phyloP scores from a whole-genome alignment of 371 early-diverging fungal genomes.

The Umbelopsis sp. region DNA sequence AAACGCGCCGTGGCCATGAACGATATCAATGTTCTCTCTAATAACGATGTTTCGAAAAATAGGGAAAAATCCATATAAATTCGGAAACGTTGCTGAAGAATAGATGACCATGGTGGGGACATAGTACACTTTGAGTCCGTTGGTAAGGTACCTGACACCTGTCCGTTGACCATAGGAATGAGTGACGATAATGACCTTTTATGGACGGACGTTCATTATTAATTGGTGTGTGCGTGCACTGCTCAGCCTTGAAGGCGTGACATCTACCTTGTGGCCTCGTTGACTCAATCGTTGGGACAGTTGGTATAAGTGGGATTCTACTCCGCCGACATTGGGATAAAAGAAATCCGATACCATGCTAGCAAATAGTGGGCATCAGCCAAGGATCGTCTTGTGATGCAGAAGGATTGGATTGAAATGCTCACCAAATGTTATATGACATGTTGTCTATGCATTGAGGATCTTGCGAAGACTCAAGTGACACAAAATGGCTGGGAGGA shows the following conservation, averaged over 20 bases:
- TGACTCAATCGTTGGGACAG: slow-evolving; percentile 88
- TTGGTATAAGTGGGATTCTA: slow-evolving; percentile 97
- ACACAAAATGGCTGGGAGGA: not conserved
- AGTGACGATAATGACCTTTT: slow-evolving; percentile 79
- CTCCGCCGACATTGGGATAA: slow-evolving; percentile 98
- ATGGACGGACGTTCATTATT: not conserved
- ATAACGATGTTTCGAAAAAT: slow-evolving; percentile 92
- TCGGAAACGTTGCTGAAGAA: slow-evolving; percentile 92
- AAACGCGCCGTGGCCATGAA: slow-evolving; percentile 97
- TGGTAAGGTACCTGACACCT: slow-evolving; percentile 91
- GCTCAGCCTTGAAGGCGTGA: not conserved
- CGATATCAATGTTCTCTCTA: slow-evolving; percentile 92
- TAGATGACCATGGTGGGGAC: slow-evolving; percentile 88
- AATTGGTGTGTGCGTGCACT: not conserved
- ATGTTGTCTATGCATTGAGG: slow-evolving; percentile 28
- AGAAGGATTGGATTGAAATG: not conserved
- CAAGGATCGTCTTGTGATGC: not conserved
- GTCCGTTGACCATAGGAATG: slow-evolving; percentile 86
- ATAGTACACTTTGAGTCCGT: slow-evolving; percentile 98
- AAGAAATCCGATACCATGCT: slow-evolving; percentile 98
- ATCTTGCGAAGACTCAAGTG: not conserved
- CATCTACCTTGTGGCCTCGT: slow-evolving; percentile 90
- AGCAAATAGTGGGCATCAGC: slow-evolving; percentile 4
- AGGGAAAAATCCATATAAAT: slow-evolving; percentile 90
- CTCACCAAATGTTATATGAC: slow-evolving; percentile 62